Conservation (phyloP, 208 protist genomes). For the Borovskyia barvae region DNA sequence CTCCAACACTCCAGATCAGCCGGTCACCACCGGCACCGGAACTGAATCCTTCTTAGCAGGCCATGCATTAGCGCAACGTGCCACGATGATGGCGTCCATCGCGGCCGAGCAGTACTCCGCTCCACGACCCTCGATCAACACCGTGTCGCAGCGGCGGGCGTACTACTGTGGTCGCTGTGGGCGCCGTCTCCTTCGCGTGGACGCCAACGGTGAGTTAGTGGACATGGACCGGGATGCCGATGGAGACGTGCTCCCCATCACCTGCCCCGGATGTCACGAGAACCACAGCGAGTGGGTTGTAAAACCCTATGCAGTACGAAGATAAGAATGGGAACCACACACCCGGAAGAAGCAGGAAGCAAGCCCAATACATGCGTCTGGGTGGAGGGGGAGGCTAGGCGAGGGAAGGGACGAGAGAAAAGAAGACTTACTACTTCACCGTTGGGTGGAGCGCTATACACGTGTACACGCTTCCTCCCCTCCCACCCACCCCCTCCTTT, state of each 20-base stretch:
- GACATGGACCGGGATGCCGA: conserved; percentile 67
- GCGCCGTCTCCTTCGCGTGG: conserved; percentile 68
- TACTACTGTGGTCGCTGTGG: conserved; percentile 77
- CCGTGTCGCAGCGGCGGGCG: conserved; percentile 26
- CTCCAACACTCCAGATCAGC: not conserved
- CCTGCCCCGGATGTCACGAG: conserved; percentile 76
- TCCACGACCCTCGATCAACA: not conserved
- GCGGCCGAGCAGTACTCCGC: not conserved
- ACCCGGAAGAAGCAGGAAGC: not conserved
- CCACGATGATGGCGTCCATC: not conserved
- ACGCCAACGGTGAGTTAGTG: conserved; percentile 76
- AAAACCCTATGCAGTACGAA: conserved; percentile 44
- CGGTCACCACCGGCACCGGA: not conserved
- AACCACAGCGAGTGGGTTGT: conserved; percentile 71
- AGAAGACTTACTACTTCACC: too few species aligned
- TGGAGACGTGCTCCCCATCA: conserved; percentile 61
- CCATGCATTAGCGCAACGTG: not conserved
- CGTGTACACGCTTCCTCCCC: too few species aligned
- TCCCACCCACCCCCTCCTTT: not conserved
- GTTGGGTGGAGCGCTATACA: too few species aligned
- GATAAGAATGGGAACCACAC: too few species aligned
- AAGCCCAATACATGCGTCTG: not conserved
- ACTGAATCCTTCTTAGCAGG: not conserved
- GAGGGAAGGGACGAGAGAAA: too few species aligned
- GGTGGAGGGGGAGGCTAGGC: too few species aligned